A percentile compares a stretch with the other conserved stretches of the same genome.
These are phyloP conservation scores for Anisogramma anomala DNA, from an alignment of 2,329 filamentous ascomycete genomes.

Conservation along the genomic window DNA sequence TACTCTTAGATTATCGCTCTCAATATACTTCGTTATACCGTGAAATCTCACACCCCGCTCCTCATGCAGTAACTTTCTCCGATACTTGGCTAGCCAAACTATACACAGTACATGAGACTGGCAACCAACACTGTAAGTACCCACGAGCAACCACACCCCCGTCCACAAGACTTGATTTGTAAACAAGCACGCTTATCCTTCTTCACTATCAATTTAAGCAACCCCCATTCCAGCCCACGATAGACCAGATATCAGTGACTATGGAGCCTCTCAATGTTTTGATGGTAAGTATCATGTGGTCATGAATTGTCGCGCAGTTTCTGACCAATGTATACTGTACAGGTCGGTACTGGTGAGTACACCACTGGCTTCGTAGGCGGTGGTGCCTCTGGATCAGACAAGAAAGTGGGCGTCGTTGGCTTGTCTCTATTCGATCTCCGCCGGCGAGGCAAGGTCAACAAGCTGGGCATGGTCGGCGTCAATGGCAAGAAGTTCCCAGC, in stretches of 20 bases:
- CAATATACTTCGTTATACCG: too few relatives aligned
- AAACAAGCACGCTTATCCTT: background rate
- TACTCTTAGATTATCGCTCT: too few relatives aligned
- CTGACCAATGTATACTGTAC: constrained; percentile 1
- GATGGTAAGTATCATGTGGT: constrained; percentile 39
- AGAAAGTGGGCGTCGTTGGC: constrained; percentile 90
- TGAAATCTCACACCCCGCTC: constrained; percentile 6
- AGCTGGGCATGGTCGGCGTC: constrained; percentile 80
- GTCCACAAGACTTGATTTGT: background rate
- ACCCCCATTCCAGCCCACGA: background rate
- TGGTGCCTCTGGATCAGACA: constrained; percentile 76
- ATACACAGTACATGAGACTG: too few relatives aligned
- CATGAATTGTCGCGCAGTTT: constrained; percentile 5
- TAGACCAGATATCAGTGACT: constrained; percentile 9
- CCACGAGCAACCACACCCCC: too few relatives aligned
- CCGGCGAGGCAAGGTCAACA: constrained; percentile 74
- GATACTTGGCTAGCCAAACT: too few relatives aligned
- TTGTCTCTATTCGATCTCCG: constrained; percentile 82
- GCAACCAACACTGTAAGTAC: too few relatives aligned
- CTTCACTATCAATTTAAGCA: background rate
- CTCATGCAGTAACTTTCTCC: constrained; percentile 12
- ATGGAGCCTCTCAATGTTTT: constrained; percentile 56
- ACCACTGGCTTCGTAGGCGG: constrained; percentile 88
- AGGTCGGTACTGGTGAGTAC: constrained; percentile 91
- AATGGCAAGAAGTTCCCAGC: constrained; percentile 84